Evolutionary conservation across 148 eudicot genomes (phyloP), one percentile per base, ranked within the genome.

Genomic region (Hydrangea macrophylla): DNA sequence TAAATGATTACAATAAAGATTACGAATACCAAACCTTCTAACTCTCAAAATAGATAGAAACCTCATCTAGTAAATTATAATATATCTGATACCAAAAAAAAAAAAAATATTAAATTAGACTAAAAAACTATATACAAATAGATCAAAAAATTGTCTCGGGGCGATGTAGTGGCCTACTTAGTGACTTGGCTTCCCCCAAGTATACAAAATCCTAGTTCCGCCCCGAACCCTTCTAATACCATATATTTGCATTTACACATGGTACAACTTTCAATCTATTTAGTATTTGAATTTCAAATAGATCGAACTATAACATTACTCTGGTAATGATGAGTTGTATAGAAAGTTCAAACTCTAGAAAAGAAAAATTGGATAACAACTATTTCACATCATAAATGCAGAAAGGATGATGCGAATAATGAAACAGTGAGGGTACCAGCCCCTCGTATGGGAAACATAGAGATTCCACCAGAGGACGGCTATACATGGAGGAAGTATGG

Each of bases 401-500:
- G 83, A 75, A 79, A 73, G 40, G 78, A 73, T 26, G 83, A 75
- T 11, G 58, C 20, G 5, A 72, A 62, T 4, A 78, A 40, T 68
- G 22, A 71, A 6, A 76, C 42, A 65, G 62, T 76, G 56, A 75
- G 68, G 66, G 76, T 88, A 30, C 67, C 82, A 12, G 98, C 86
- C 2, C 95, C 95, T 24, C 67, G 51, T 23, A 82, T 81, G 68
- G 98, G 98, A 0, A 88, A 93, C 70, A 82, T 82, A 0, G 96
- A 90, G 42, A 71, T 88, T 62, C 98, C 98, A 36, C 98, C 98
- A 0, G 98, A 90, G 20, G 98, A 93, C 69, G 96, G 95, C 24
- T 81, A 69, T 67, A 90, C 87, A 30, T 93, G 98, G 98, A 74
- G 95, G 55, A 93, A 93, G 73, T 93, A 93, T 62, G 98, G 98